These are phyloP conservation scores for Chrysosporium queenslandicum DNA, from an alignment of 2,329 filamentous ascomycete genomes.

Conservation along the genomic window DNA sequence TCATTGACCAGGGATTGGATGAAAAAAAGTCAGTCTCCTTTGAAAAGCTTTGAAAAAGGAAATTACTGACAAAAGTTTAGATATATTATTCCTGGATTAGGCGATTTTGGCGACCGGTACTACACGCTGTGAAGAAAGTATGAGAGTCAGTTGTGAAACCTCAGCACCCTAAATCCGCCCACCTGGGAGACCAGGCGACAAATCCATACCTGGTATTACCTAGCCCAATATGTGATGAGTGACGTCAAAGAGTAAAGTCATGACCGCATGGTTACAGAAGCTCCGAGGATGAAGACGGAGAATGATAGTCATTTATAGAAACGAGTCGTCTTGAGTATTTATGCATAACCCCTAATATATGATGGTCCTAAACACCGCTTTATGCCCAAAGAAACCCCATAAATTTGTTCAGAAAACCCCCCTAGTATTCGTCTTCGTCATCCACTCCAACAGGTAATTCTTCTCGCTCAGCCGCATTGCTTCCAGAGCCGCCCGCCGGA, in stretches of 20 bases:
- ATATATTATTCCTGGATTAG: constrained; percentile 88
- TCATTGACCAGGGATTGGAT: constrained; percentile 91
- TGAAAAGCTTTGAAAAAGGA: constrained; percentile 2
- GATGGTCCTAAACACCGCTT: constrained; percentile 7
- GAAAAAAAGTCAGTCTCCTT: constrained; percentile 73
- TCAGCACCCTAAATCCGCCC: neutral
- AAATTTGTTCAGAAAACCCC: neutral
- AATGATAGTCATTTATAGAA: neutral
- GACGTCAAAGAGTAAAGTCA: neutral
- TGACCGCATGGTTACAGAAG: neutral
- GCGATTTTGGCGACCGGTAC: constrained; percentile 91
- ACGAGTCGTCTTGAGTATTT: neutral
- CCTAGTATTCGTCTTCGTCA: constrained; percentile 41
- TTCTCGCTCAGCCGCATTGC: constrained; percentile 1
- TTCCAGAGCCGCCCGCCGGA: constrained; percentile 10
- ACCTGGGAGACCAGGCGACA: too few relatives aligned
- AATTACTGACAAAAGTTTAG: constrained; percentile 40
- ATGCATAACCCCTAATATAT: neutral
- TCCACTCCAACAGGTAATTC: constrained; percentile 18
- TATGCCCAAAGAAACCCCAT: constrained; percentile 2
- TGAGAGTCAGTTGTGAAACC: neutral
- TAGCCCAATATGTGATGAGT: too few relatives aligned
- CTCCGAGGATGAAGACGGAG: neutral
- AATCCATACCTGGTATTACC: too few relatives aligned
- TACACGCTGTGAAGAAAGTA: constrained; percentile 61